Evolutionary conservation across 176 grass and related monocot species (phyloP).

Genomic region (Carex cristatella): DNA sequence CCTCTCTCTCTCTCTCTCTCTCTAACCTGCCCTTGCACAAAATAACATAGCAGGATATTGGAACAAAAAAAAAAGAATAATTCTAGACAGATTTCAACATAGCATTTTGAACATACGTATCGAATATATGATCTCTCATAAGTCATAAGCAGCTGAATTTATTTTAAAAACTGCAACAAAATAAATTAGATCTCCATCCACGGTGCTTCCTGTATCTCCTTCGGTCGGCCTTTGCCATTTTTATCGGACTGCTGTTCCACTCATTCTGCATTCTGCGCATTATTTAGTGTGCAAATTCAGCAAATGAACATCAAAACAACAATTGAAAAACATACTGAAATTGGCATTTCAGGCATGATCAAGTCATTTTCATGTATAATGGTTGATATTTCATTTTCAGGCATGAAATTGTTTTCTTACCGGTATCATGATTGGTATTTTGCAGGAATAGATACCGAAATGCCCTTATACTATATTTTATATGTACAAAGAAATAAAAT

Average conservation of each 20-base stretch:
- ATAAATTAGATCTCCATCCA: constrained; percentile 55
- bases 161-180: constrained; percentile 60
- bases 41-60: constrained; percentile 5
- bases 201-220: constrained; percentile 42
- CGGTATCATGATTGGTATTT: too few relatives aligned
- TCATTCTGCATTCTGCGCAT: constrained; percentile 60
- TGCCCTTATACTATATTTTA: not conserved
- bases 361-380: too few relatives aligned
- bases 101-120: constrained; percentile 6
- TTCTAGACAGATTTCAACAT: not conserved
- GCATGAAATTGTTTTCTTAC: too few relatives aligned
- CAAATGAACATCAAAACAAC: not conserved
- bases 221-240: constrained; percentile 70
- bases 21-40: not conserved
- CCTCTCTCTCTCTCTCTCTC: too few relatives aligned
- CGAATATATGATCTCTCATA: not conserved
- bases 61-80: not conserved
- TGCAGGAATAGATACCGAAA: not conserved
- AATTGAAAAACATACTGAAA: not conserved
- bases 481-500: not conserved
- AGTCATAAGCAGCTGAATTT: not conserved
- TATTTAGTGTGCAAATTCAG: not conserved
- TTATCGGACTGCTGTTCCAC: constrained; percentile 88
- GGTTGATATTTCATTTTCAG: too few relatives aligned
- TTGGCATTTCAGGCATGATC: too few relatives aligned